Evolutionary conservation across 163 green algal genomes (phyloP).

Genomic region (Scenedesmus sp.): DNA sequence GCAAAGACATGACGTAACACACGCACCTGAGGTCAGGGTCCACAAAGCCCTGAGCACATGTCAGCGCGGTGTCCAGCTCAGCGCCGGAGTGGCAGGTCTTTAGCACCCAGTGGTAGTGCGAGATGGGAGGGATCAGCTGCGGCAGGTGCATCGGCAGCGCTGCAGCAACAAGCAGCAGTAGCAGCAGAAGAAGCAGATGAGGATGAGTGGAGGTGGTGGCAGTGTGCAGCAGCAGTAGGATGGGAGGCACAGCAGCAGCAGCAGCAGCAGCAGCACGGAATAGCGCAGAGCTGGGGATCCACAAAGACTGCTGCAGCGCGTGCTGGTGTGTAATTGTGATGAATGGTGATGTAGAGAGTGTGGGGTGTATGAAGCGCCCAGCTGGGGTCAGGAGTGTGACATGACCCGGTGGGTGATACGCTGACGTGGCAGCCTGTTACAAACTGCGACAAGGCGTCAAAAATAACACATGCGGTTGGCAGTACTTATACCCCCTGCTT

Average conservation of each 20-base stretch:
- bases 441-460: not conserved
- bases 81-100: constrained; percentile 88
- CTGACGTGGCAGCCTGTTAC: constrained; percentile 32
- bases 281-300: not conserved
- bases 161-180: constrained; percentile 44
- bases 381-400: not conserved
- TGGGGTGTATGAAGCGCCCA: not conserved
- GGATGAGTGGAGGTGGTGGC: not conserved
- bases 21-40: constrained; percentile 75
- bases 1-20: not conserved
- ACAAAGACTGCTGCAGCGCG: not conserved
- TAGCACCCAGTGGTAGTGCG: constrained; percentile 93
- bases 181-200: not conserved
- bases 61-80: constrained; percentile 87
- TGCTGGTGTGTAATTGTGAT: not conserved
- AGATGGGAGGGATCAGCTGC: constrained; percentile 87
- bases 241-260: not conserved
- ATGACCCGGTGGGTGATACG: not conserved
- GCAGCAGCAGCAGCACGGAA: too few species aligned
- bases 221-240: not conserved
- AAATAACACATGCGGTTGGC: not conserved
- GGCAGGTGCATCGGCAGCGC: constrained; percentile 86
- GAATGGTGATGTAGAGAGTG: not conserved
- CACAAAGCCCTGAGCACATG: constrained; percentile 85
- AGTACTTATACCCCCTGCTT: not conserved